These are phyloP conservation scores for Aspergillus uvarum DNA, from an alignment of 2,329 filamentous ascomycete species.

Conservation along the genomic window DNA sequence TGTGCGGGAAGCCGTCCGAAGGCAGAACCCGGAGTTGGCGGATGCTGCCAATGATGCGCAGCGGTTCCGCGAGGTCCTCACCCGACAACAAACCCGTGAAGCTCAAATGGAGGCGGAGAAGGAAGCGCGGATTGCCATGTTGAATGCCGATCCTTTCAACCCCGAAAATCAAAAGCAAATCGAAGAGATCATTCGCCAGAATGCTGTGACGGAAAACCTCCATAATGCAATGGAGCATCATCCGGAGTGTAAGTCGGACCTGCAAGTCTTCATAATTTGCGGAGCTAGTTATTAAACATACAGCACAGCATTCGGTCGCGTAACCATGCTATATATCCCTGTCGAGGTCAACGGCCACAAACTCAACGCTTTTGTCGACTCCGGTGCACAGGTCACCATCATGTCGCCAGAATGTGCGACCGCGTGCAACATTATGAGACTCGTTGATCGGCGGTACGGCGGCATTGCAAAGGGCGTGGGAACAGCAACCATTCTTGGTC, in stretches of 20 bases:
- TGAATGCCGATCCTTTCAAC: constrained; percentile 95
- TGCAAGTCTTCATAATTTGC: neutral
- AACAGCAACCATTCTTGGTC: constrained; percentile 89
- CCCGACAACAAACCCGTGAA: constrained; percentile 67
- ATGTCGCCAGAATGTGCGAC: constrained; percentile 95
- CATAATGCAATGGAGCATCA: constrained; percentile 97
- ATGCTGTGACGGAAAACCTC: constrained; percentile 90
- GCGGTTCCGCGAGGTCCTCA: constrained; percentile 72
- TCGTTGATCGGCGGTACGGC: constrained; percentile 88
- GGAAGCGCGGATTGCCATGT: constrained; percentile 74
- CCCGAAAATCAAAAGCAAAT: constrained; percentile 87
- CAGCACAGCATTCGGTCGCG: constrained; percentile 77
- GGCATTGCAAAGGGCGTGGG: constrained; percentile 92
- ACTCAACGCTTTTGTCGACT: constrained; percentile 95
- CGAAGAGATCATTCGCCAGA: constrained; percentile 94
- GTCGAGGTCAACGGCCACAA: constrained; percentile 91
- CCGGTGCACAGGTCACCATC: constrained; percentile 94
- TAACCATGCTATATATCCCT: constrained; percentile 94
- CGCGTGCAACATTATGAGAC: constrained; percentile 89
- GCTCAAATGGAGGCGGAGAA: constrained; percentile 72
- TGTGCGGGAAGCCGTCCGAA: constrained; percentile 67
- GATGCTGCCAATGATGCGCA: constrained; percentile 71
- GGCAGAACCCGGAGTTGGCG: constrained; percentile 73
- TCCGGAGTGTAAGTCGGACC: constrained; percentile 72
- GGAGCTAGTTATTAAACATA: constrained; percentile 8